phyloP scores from a whole-genome alignment of 371 early-diverging fungal genomes.

The Mortierella sp. region DNA sequence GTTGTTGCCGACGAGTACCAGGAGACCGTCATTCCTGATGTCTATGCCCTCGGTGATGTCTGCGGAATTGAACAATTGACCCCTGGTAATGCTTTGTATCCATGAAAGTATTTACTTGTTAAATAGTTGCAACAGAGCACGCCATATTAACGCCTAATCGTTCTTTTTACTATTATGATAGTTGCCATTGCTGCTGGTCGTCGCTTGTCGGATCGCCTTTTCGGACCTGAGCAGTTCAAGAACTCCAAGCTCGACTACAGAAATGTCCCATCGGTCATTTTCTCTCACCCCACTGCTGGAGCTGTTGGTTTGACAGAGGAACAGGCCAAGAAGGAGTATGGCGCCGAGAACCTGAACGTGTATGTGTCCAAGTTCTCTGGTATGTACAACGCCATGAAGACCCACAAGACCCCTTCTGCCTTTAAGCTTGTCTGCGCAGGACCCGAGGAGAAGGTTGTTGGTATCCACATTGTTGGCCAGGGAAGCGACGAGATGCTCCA shows the following conservation, averaged over 20 bases:
- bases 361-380: constrained; percentile 92
- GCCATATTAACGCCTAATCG: neutral
- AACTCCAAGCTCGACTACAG: constrained; percentile 89
- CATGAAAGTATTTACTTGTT: neutral
- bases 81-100: constrained; percentile 69
- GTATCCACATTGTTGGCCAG: constrained; percentile 95
- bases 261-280: constrained; percentile 97
- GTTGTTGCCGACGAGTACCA: constrained; percentile 91
- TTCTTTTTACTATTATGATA: constrained; percentile 4
- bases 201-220: constrained; percentile 92
- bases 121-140: too few relatives aligned
- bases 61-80: constrained; percentile 95
- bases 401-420: constrained; percentile 90
- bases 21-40: constrained; percentile 76
- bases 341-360: constrained; percentile 85
- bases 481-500: constrained; percentile 97
- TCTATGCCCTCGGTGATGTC: constrained; percentile 97
- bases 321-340: constrained; percentile 83
- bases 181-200: constrained; percentile 98
- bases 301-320: constrained; percentile 92
- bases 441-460: constrained; percentile 95
- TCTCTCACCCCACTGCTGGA: constrained; percentile 96
- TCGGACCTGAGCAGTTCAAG: constrained; percentile 81
- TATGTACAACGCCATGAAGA: constrained; percentile 92
- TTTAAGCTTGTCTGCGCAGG: constrained; percentile 93